Conservation (phyloP, 225 moss, liverwort and hornwort species). For the Polytrichum formosum region DNA sequence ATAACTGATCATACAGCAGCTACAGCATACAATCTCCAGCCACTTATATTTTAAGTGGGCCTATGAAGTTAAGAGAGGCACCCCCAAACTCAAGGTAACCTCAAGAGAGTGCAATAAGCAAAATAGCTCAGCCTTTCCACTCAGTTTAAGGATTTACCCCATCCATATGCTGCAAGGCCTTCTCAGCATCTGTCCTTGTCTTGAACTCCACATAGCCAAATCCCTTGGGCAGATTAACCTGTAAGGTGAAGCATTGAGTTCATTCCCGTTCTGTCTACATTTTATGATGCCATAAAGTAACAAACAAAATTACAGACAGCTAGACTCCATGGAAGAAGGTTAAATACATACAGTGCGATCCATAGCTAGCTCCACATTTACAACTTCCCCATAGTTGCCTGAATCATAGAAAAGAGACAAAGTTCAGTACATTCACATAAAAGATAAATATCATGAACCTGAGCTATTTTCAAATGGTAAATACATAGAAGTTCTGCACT, state of each 20-base stretch:
- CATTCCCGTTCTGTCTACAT: too few relatives aligned
- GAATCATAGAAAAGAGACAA: constrained; percentile 4
- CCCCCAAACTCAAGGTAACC: too few relatives aligned
- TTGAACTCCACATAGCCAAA: constrained; percentile 97
- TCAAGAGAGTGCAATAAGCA: background rate
- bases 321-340: background rate
- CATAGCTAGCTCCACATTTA: constrained; percentile 97
- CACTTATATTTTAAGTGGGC: too few relatives aligned
- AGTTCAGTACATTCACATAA: constrained; percentile 2
- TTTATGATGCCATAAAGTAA: too few relatives aligned
- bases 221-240: constrained; percentile 91
- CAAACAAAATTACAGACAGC: too few relatives aligned
- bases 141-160: constrained; percentile 49
- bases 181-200: constrained; percentile 86
- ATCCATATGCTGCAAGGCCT: constrained; percentile 82
- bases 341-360: constrained; percentile 78
- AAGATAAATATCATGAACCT: background rate
- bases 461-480: too few relatives aligned
- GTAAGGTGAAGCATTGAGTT: constrained; percentile 1
- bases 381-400: constrained; percentile 93
- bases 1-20: background rate
- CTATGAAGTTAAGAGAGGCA: too few relatives aligned
- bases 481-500: too few relatives aligned
- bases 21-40: background rate
- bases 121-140: background rate